Conservation (phyloP, 2,329 filamentous ascomycete species). For the Alternaria gaisen region DNA sequence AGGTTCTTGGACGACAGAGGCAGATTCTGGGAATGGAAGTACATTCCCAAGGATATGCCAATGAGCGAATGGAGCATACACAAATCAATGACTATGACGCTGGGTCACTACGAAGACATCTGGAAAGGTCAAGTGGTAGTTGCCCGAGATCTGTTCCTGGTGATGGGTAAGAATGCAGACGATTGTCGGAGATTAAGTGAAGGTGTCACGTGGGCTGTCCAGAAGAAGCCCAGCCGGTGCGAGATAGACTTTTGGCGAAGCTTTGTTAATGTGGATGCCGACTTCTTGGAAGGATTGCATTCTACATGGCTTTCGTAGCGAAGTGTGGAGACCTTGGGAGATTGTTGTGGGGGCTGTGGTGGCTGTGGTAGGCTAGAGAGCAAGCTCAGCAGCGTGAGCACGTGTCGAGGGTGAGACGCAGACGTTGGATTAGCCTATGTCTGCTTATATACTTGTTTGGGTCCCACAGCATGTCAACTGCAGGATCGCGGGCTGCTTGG, state of each 20-base stretch:
- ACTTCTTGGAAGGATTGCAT: conserved; percentile 56
- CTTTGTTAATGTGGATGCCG: conserved; percentile 59
- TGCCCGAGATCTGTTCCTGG: conserved; percentile 56
- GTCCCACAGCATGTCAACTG: conserved; percentile 1
- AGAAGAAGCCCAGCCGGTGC: conserved; percentile 56
- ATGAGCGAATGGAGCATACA: conserved; percentile 57
- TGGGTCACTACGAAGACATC: conserved; percentile 42
- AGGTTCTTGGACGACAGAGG: conserved; percentile 55
- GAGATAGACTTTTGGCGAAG: conserved; percentile 64
- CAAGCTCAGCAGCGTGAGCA: neutral
- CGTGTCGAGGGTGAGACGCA: neutral
- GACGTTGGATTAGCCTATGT: neutral
- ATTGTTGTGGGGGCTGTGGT: too few relatives aligned
- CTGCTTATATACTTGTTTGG: neutral
- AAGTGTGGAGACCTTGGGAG: neutral
- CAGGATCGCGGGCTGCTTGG: conserved; percentile 1
- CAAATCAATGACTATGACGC: conserved; percentile 44
- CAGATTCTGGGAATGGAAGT: conserved; percentile 59
- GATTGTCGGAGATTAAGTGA: conserved; percentile 53
- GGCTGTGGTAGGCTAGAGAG: neutral
- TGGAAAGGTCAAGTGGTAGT: conserved; percentile 52
- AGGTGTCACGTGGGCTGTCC: conserved; percentile 57
- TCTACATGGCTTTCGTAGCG: conserved; percentile 43
- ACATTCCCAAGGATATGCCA: conserved; percentile 60
- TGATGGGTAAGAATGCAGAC: conserved; percentile 57